Evolutionary conservation across 2,329 filamentous ascomycete genomes (phyloP).

Genomic region (Hymenoscyphus fraxineus): DNA sequence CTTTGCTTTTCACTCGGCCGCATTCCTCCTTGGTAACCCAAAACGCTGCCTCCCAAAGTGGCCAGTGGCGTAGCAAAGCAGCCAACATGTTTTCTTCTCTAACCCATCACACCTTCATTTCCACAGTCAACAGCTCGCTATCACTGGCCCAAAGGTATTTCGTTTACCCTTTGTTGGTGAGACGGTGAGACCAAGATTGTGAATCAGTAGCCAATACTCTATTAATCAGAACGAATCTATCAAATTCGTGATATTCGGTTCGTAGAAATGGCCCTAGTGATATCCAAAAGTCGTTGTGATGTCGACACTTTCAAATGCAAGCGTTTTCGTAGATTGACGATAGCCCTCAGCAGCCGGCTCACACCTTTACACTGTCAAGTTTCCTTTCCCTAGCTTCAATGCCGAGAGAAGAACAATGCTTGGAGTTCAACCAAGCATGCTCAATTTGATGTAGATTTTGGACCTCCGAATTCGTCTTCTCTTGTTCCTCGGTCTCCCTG

Average conservation of each 20-base stretch:
- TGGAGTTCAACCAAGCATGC: not conserved
- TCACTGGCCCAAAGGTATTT: no score
- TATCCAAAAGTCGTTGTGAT: not conserved
- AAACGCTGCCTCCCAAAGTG: not conserved
- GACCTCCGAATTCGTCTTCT: conserved; percentile 8
- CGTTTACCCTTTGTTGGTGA: no score
- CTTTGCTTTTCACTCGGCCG: not conserved
- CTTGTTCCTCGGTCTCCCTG: conserved; percentile 5
- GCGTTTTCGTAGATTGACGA: not conserved
- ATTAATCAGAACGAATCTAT: no score
- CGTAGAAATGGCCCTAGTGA: no score
- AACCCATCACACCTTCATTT: no score
- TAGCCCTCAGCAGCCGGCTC: not conserved
- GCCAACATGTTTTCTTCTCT: no score
- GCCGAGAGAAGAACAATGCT: not conserved
- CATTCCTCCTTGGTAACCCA: not conserved
- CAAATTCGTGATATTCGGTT: no score
- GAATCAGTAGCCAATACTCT: no score
- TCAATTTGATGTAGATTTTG: conserved; percentile 12
- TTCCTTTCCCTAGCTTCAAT: not conserved
- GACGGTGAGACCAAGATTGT: no score
- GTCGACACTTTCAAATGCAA: not conserved
- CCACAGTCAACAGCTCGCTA: no score
- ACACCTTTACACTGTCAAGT: not conserved
- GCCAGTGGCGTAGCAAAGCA: no score